These are phyloP conservation scores for Exophiala aquamarina DNA, from an alignment of 2,329 filamentous ascomycete genomes.

Conservation along the genomic window DNA sequence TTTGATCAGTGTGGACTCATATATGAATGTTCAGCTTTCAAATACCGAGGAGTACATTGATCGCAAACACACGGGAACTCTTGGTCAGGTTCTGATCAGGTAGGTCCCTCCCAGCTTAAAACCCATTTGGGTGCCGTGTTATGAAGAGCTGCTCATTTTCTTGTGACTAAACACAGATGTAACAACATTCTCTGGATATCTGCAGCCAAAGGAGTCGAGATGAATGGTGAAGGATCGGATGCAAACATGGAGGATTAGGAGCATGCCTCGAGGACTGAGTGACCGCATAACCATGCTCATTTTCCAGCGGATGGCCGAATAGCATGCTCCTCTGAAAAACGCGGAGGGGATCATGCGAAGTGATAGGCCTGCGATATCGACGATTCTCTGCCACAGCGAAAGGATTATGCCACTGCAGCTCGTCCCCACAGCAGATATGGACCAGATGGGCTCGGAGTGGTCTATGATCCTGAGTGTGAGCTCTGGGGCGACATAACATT, in stretches of 20 bases:
- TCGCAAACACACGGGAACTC: constrained; percentile 76
- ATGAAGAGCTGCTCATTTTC: not conserved
- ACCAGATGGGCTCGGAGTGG: no score
- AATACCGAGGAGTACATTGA: constrained; percentile 91
- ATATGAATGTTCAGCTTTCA: constrained; percentile 97
- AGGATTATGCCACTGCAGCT: no score
- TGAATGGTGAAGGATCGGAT: constrained; percentile 34
- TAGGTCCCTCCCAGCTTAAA: no score
- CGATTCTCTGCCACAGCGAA: no score
- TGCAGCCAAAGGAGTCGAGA: constrained; percentile 52
- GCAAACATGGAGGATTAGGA: constrained; percentile 30
- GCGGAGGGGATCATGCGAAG: no score
- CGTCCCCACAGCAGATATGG: no score
- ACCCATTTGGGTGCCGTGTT: not conserved
- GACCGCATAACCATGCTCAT: no score
- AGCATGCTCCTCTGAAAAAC: no score
- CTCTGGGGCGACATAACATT: no score
- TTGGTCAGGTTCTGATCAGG: constrained; percentile 93
- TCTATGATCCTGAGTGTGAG: no score
- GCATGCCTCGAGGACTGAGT: no score
- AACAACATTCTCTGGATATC: constrained; percentile 98
- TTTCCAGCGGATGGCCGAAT: not conserved
- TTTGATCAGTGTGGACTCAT: constrained; percentile 90
- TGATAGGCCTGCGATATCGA: no score
- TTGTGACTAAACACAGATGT: constrained; percentile 51